Base-by-base conservation (phyloP, 192 early-diverging fungal genomes). In the Coemansia sp. region DNA sequence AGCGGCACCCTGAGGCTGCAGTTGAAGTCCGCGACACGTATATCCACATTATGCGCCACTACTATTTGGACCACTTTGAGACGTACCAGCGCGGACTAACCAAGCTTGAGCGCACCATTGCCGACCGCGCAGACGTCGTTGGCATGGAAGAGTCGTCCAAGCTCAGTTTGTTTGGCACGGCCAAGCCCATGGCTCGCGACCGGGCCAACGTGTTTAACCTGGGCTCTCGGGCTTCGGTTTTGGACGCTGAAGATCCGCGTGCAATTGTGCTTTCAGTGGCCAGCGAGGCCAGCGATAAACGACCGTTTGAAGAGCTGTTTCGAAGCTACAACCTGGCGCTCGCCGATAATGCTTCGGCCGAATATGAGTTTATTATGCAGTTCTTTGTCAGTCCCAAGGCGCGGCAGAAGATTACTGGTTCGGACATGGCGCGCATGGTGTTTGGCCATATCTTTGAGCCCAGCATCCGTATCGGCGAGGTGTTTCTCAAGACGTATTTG, bases 291-390 rank as follows among this genome's bases (percentile, higher is more conserved):
- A 69, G 49, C 51, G 67, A 70, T 41, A 65, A 51, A 52, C 70
- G 41, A 63, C 86, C 93, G n/a, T 95, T 89, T 57, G 97, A 97
- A 72, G 84, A 80, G 23, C 82, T 98, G 1, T 96, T 97, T 72
- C 89, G 95, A 70, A 94, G 93, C 69, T 89, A 92, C 80, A 92
- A 92, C 57, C 82, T 96, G 58, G 88, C 95, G 17, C 71, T 99
- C 51, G 88, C 93, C 52, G 97, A 99, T 82, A 97, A 97, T 66
- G 94, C 95, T 4, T 91, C 89, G 49, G 90, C 92, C 8, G 97
- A 99, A 76, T 97, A 97, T 72, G 82, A 93, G 37, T 99, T 99
- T 63, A 86, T 89, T 43, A 77, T 86, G 43, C 92, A 96, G 65
- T 99, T 96, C 81, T 97, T 99, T 73, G 82, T 88, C 39, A 87